These are phyloP conservation scores for Yarrowia phangngaensis DNA, from an alignment of 805 yeast genomes.

Conservation along the genomic window DNA sequence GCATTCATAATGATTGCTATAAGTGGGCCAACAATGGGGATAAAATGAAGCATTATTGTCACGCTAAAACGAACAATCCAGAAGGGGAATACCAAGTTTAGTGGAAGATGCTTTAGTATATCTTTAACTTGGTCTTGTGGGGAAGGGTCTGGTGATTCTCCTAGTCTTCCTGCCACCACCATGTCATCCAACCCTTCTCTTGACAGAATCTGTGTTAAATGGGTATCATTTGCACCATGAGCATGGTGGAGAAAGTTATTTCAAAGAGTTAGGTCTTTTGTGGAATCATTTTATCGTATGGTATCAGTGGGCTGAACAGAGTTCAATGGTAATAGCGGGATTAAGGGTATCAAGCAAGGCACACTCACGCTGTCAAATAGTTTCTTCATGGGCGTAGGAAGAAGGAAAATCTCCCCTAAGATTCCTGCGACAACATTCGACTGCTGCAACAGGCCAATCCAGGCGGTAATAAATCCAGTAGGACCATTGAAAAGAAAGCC, in stretches of 20 bases:
- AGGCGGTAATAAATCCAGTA: constrained; percentile 47
- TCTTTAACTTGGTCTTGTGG: constrained; percentile 34
- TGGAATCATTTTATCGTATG: neutral
- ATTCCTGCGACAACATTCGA: constrained; percentile 44
- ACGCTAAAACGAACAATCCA: constrained; percentile 43
- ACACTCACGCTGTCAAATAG: constrained; percentile 47
- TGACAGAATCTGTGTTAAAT: constrained; percentile 37
- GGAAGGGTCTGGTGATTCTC: constrained; percentile 37
- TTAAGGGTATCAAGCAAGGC: neutral
- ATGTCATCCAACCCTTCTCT: constrained; percentile 47
- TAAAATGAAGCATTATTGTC: constrained; percentile 43
- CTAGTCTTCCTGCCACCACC: constrained; percentile 43
- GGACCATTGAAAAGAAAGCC: constrained; percentile 50
- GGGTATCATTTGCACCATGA: neutral
- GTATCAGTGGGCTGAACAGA: neutral
- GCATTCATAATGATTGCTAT: constrained; percentile 51
- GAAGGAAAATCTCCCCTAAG: constrained; percentile 44
- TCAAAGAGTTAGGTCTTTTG: neutral
- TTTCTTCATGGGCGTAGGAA: constrained; percentile 48
- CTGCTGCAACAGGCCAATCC: constrained; percentile 46
- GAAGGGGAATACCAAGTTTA: constrained; percentile 42
- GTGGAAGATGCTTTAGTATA: constrained; percentile 41
- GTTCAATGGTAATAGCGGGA: neutral
- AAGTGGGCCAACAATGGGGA: constrained; percentile 61
- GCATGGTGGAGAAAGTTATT: neutral